Evolutionary conservation across 164 flowering plant genomes (phyloP).

Genomic region (Magnolia sinica): DNA sequence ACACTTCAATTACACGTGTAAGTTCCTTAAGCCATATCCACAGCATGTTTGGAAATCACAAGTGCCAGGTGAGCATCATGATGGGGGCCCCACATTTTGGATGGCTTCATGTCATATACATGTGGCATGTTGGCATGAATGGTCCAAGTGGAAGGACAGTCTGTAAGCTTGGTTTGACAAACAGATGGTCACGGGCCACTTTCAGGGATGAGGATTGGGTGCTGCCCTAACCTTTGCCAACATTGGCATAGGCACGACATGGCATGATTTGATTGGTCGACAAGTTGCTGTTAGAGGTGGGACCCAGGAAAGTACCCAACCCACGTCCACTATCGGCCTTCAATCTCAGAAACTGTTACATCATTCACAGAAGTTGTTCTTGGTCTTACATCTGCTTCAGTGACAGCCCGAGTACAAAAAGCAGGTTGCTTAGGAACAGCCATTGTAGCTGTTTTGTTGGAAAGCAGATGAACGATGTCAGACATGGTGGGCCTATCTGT

Average conservation of each 20-base stretch:
- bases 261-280: too few species aligned
- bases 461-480: not conserved
- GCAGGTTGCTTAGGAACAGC: not conserved
- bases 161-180: not conserved
- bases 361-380: not conserved
- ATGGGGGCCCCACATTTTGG: not conserved
- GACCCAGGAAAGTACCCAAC: too few species aligned
- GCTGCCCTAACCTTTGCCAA: too few species aligned
- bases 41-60: not conserved
- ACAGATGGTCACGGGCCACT: not conserved
- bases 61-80: not conserved
- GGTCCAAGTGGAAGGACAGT: not conserved
- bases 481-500: conserved; percentile 10
- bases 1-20: too few species aligned
- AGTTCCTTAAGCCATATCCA: not conserved
- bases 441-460: not conserved
- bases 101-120: not conserved
- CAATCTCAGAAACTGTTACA: not conserved
- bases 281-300: too few species aligned
- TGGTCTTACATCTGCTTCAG: not conserved
- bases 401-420: not conserved
- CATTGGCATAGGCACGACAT: too few species aligned
- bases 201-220: not conserved
- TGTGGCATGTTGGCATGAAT: not conserved
- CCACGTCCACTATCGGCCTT: not conserved